A percentile compares a stretch with the other conserved stretches of the same genome.
These are phyloP conservation scores for Diaporthe velutina DNA, from an alignment of 2,329 filamentous ascomycete species.

Conservation along the genomic window DNA sequence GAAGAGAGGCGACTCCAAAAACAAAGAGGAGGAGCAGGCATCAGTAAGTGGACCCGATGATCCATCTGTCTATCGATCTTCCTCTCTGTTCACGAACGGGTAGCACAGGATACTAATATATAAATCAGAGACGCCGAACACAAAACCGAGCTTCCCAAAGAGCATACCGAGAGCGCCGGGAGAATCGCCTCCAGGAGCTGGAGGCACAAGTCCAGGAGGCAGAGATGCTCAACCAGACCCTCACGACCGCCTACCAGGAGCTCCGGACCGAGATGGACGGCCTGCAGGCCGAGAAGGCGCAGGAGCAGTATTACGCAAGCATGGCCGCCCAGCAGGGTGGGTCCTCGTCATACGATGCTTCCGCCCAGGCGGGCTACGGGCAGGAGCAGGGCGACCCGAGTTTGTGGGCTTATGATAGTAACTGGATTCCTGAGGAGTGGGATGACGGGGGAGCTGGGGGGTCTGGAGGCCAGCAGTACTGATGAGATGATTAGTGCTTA, in stretches of 20 bases:
- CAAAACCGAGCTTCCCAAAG: slow-evolving; percentile 37
- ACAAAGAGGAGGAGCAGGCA: slow-evolving; percentile 34
- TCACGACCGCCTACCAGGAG: slow-evolving; percentile 39
- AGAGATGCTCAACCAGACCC: slow-evolving; percentile 37
- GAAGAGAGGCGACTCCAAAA: slow-evolving; percentile 37
- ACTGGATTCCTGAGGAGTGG: slow-evolving; percentile 32
- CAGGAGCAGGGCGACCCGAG: not conserved
- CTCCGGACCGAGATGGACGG: slow-evolving; percentile 36
- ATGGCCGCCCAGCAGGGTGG: not conserved
- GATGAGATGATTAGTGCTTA: not conserved
- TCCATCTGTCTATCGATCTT: too few relatives aligned
- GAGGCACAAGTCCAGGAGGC: slow-evolving; percentile 38
- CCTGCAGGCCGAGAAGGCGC: slow-evolving; percentile 34
- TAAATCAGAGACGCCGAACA: slow-evolving; percentile 24
- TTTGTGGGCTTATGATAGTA: slow-evolving; percentile 22
- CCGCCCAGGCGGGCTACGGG: not conserved
- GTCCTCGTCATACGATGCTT: slow-evolving; percentile 5
- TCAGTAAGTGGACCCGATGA: slow-evolving; percentile 5
- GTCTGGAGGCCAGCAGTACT: not conserved
- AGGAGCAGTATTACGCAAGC: slow-evolving; percentile 36
- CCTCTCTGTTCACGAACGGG: too few relatives aligned
- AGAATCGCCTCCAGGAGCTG: slow-evolving; percentile 35
- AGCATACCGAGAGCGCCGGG: slow-evolving; percentile 37
- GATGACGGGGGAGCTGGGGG: not conserved
- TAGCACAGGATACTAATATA: not conserved